Evolutionary conservation across 2,329 filamentous ascomycete species (phyloP).

Genomic region (Nigrospora sphaerica): DNA sequence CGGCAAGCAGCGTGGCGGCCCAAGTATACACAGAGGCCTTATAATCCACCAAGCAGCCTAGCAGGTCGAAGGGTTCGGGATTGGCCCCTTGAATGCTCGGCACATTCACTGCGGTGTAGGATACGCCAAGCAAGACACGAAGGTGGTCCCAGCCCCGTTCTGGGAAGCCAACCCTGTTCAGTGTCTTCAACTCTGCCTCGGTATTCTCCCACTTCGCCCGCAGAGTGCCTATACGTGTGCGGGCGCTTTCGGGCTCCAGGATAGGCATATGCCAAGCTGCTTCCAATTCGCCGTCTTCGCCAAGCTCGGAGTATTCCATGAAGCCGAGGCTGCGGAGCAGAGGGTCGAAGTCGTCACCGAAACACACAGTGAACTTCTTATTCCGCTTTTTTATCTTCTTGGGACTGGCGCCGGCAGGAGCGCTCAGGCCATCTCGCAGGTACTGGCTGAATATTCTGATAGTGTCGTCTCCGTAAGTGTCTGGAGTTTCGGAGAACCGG

Average conservation of each 20-base stretch:
- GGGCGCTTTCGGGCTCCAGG: constrained; percentile 27
- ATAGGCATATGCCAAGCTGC: constrained; percentile 26
- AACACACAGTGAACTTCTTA: constrained; percentile 47
- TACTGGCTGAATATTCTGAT: constrained; percentile 43
- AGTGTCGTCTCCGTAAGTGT: constrained; percentile 31
- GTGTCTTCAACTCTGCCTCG: constrained; percentile 13
- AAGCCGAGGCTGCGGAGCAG: constrained; percentile 46
- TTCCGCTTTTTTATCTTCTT: constrained; percentile 48
- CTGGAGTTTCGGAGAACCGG: constrained; percentile 36
- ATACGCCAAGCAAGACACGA: no score
- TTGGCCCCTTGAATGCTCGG: not conserved
- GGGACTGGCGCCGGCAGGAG: constrained; percentile 20
- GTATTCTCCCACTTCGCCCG: constrained; percentile 22
- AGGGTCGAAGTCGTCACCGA: constrained; percentile 40
- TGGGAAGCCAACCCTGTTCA: constrained; percentile 4
- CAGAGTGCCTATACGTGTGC: constrained; percentile 24
- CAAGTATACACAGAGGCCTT: constrained; percentile 16
- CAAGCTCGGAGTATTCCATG: constrained; percentile 25
- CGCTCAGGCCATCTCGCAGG: constrained; percentile 39
- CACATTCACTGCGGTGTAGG: no score
- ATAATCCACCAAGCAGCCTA: constrained; percentile 19
- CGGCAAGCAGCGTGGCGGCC: constrained; percentile 18
- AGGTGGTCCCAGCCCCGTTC: not conserved
- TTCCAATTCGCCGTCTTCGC: constrained; percentile 26
- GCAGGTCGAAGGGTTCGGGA: constrained; percentile 11